These are phyloP conservation scores for Penicillium psychrosexuale DNA, from an alignment of 2,329 filamentous ascomycete genomes.

Conservation along the genomic window DNA sequence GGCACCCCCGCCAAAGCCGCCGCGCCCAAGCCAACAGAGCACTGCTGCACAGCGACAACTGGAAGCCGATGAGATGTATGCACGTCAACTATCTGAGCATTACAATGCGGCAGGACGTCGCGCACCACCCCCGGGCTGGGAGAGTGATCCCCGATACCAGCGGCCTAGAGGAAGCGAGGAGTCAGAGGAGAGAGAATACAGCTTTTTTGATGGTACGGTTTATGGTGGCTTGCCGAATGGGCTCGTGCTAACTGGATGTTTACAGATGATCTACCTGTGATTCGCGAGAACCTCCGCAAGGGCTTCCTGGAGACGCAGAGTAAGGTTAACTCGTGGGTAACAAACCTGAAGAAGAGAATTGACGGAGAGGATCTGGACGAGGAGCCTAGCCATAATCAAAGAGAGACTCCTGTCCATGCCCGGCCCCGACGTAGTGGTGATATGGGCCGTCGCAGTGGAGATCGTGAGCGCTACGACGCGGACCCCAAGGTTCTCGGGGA, in stretches of 20 bases:
- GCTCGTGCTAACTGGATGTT: constrained; percentile 12
- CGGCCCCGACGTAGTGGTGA: constrained; percentile 61
- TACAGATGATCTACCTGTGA: constrained; percentile 83
- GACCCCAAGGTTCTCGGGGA: constrained; percentile 87
- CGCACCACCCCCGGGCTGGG: constrained; percentile 32
- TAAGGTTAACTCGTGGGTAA: constrained; percentile 91
- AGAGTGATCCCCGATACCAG: constrained; percentile 38
- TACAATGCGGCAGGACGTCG: constrained; percentile 57
- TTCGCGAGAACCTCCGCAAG: constrained; percentile 88
- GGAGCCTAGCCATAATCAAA: constrained; percentile 26
- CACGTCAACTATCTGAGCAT: constrained; percentile 87
- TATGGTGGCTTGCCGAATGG: neutral
- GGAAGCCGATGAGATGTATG: constrained; percentile 86
- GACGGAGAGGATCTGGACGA: constrained; percentile 71
- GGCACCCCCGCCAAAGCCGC: constrained; percentile 71
- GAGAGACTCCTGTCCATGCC: constrained; percentile 38
- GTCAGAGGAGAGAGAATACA: constrained; percentile 71
- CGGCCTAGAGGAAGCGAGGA: constrained; percentile 54
- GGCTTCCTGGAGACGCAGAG: constrained; percentile 92
- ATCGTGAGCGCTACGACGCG: constrained; percentile 90
- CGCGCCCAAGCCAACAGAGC: constrained; percentile 62
- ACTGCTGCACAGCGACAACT: constrained; percentile 70
- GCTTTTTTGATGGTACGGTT: constrained; percentile 73
- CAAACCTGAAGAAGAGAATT: constrained; percentile 84
- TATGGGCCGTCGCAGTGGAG: constrained; percentile 68